phyloP scores from a whole-genome alignment of 345 rosid genomes.

The Hibiscus syriacus region DNA sequence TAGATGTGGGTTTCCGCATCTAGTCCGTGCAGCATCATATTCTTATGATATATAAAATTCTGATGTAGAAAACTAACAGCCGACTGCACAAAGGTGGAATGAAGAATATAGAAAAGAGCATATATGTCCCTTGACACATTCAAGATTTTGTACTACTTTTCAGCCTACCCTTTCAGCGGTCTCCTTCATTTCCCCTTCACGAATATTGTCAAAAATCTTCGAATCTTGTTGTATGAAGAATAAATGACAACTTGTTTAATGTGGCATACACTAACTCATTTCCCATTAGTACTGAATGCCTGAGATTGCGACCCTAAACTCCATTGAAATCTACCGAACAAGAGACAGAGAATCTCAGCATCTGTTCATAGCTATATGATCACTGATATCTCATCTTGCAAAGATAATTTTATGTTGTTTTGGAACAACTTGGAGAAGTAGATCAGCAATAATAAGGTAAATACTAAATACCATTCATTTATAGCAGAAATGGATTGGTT shows the following conservation, averaged over 20 bases:
- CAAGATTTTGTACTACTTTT: background rate
- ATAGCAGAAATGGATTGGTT: background rate
- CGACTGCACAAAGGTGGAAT: background rate
- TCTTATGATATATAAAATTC: background rate
- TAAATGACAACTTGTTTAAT: background rate
- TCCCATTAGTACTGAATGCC: background rate
- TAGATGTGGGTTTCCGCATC: background rate
- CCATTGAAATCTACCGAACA: background rate
- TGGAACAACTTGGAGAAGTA: background rate
- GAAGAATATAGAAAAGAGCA: background rate
- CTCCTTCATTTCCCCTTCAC: background rate
- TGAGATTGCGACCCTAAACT: background rate
- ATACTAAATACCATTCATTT: background rate
- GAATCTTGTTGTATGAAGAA: background rate
- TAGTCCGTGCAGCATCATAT: background rate
- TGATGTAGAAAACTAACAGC: background rate
- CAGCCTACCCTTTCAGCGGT: background rate
- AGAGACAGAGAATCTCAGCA: conserved; percentile 2
- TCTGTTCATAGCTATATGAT: background rate
- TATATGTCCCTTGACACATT: background rate
- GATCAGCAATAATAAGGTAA: no score
- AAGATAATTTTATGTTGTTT: background rate
- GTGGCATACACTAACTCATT: background rate
- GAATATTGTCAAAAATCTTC: background rate
- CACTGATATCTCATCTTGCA: background rate